Base-by-base conservation (phyloP, 805 yeast species). In the Zygoascus ofunaensis region DNA sequence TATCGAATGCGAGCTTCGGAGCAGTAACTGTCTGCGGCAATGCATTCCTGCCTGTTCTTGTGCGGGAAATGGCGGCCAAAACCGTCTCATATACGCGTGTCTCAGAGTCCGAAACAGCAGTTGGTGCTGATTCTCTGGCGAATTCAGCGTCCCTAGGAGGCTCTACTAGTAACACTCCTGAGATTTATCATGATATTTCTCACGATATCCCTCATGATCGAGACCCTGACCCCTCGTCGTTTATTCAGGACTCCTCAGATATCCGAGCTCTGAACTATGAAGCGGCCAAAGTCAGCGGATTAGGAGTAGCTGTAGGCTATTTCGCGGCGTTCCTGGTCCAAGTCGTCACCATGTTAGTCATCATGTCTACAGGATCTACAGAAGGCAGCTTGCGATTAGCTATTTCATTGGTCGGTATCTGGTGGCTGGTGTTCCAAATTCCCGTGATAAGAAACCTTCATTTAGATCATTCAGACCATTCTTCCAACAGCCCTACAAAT, bases 1-100 rank as follows among this genome's bases (percentile, higher is more conserved):
- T 78, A 0, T 80, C 86, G 1, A 83, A 81, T 54, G 69, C 81
- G 14, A 74, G 82, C 19, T 83, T 76, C 60, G 94, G 94, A 1
- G 85, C 82, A 5, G 86, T 80, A 2, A 79, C 79, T 44, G 90
- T 83, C 8, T 81, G 87, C 51, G 89, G 87, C 4, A 84, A 83
- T 58, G 79, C 92, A 1, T 75, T 76, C 51, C 59, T 83, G 36
- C 87, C 92, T 0, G 68, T 74, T 1, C 60, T 83, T 32, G 82
- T 77, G 8, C 50, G 54, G 38, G 37, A 52, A 24, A 4, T 37
- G 18, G n/a, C 17, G 14, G 41, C 33, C 20, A 37, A 37, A 17
- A 15, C 17, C 3, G 4, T n/a, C 17, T n/a, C 4, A 14, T 30
- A 28, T 2, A 14, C 18, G 2, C 12, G 8, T 12, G 38, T 21